These are phyloP conservation scores for Protea cynaroides DNA, from an alignment of 164 flowering plant genomes.

Conservation along the genomic window DNA sequence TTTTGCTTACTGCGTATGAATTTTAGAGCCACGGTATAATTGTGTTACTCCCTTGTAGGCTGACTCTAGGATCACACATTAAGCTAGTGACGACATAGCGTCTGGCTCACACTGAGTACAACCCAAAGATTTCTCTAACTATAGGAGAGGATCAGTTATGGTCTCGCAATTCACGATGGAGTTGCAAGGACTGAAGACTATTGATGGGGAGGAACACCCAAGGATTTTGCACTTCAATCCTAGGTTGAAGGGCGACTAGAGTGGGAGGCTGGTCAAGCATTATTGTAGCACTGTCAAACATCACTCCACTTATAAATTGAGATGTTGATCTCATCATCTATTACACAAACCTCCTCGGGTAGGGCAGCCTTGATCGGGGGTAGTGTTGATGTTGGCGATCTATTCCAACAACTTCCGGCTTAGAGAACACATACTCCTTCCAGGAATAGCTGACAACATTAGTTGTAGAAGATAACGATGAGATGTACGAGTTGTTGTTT, in stretches of 20 bases:
- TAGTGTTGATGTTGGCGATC: no score
- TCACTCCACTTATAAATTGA: no score
- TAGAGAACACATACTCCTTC: no score
- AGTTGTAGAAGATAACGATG: no score
- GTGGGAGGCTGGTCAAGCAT: slow-evolving; percentile 78
- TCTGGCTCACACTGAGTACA: slow-evolving; percentile 56
- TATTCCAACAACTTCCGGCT: no score
- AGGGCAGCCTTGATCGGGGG: no score
- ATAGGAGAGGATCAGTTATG: slow-evolving; percentile 54
- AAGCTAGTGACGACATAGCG: slow-evolving; percentile 73
- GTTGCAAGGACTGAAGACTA: slow-evolving; percentile 76
- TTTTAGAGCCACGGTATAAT: slow-evolving; percentile 33
- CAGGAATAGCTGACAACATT: no score
- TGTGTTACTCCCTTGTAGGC: slow-evolving; percentile 74
- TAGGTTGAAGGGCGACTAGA: slow-evolving; percentile 95
- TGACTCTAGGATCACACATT: slow-evolving; percentile 78
- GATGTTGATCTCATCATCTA: no score
- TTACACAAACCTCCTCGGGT: no score
- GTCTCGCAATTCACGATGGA: slow-evolving; percentile 93
- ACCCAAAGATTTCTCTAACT: slow-evolving; percentile 51
- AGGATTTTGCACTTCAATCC: slow-evolving; percentile 92
- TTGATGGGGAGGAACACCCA: slow-evolving; percentile 91
- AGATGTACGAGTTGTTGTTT: no score
- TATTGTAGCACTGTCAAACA: no score
- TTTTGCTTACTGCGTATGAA: slow-evolving; percentile 48